A percentile compares a stretch with the other conserved stretches of the same genome.
These are phyloP conservation scores for Pleurotus tuber-regium DNA, from an alignment of 768 basidiomycete species.

Conservation along the genomic window DNA sequence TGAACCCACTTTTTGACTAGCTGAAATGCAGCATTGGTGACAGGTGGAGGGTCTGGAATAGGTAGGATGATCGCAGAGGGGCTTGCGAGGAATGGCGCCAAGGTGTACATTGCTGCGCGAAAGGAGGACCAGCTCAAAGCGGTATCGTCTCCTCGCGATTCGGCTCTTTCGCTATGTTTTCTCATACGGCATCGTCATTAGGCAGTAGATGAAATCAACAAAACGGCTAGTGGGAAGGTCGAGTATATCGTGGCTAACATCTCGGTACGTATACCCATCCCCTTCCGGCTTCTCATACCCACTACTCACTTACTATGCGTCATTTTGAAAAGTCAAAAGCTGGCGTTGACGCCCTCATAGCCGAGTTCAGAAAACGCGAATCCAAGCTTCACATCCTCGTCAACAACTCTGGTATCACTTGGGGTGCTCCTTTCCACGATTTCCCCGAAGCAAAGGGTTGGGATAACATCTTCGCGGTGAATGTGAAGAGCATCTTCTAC, in stretches of 20 bases:
- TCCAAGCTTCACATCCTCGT: slow-evolving; percentile 77
- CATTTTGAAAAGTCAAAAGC: slow-evolving; percentile 71
- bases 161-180: slow-evolving; percentile 5
- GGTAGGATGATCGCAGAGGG: slow-evolving; percentile 83
- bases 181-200: slow-evolving; percentile 18
- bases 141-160: slow-evolving; percentile 35
- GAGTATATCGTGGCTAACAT: slow-evolving; percentile 77
- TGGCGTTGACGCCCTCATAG: slow-evolving; percentile 72
- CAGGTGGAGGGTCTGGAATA: slow-evolving; percentile 82
- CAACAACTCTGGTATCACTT: slow-evolving; percentile 80
- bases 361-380: slow-evolving; percentile 67
- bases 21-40: slow-evolving; percentile 58
- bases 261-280: slow-evolving; percentile 45
- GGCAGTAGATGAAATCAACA: slow-evolving; percentile 60
- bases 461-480: slow-evolving; percentile 80
- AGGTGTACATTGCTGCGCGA: slow-evolving; percentile 86
- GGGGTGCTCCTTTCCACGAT: slow-evolving; percentile 69
- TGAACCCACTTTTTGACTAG: slow-evolving; percentile 2
- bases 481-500: slow-evolving; percentile 86
- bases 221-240: slow-evolving; percentile 55
- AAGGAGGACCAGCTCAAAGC: slow-evolving; percentile 78
- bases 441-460: slow-evolving; percentile 83
- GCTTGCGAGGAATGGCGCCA: slow-evolving; percentile 82
- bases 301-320: not conserved
- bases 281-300: not conserved